phyloP scores from a whole-genome alignment of 768 basidiomycete species.

The Coprinopsis cinerea region DNA sequence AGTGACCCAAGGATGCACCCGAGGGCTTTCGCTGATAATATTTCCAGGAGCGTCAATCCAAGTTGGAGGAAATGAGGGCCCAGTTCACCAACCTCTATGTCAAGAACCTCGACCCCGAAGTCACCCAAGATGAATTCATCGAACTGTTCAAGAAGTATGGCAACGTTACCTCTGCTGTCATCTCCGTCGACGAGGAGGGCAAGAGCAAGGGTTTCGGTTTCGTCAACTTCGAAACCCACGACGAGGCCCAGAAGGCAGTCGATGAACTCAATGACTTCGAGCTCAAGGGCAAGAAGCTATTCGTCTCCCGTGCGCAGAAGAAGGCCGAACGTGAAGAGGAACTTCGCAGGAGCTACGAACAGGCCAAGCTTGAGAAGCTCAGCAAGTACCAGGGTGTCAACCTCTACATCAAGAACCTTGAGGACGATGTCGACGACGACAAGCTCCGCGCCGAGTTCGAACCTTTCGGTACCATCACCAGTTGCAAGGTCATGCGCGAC shows the following conservation, averaged over 20 bases:
- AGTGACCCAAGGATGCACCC: constrained; percentile 13
- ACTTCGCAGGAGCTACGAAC: constrained; percentile 87
- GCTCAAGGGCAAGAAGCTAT: constrained; percentile 81
- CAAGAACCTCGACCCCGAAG: constrained; percentile 90
- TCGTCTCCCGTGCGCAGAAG: constrained; percentile 96
- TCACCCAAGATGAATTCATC: constrained; percentile 82
- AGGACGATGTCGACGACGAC: constrained; percentile 97
- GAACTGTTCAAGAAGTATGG: constrained; percentile 76
- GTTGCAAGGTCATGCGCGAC: constrained; percentile 99
- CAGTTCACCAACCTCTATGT: constrained; percentile 98
- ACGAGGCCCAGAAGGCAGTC: constrained; percentile 86
- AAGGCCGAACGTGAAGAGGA: constrained; percentile 98
- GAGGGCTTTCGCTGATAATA: neutral
- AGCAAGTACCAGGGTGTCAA: constrained; percentile 99
- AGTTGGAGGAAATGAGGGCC: constrained; percentile 95
- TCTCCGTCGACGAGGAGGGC: constrained; percentile 81
- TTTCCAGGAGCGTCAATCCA: constrained; percentile 87
- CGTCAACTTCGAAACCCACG: constrained; percentile 93
- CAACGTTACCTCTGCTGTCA: constrained; percentile 79
- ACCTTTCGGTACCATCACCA: constrained; percentile 94
- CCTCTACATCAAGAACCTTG: constrained; percentile 99
- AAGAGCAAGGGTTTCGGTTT: constrained; percentile 98
- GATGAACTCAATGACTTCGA: constrained; percentile 86
- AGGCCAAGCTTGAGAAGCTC: constrained; percentile 93
- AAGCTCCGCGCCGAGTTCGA: constrained; percentile 96